Evolutionary conservation across 495 filamentous ascomycete species (phyloP).

Genomic region (Aspergillus sclerotiicarbonarius): DNA sequence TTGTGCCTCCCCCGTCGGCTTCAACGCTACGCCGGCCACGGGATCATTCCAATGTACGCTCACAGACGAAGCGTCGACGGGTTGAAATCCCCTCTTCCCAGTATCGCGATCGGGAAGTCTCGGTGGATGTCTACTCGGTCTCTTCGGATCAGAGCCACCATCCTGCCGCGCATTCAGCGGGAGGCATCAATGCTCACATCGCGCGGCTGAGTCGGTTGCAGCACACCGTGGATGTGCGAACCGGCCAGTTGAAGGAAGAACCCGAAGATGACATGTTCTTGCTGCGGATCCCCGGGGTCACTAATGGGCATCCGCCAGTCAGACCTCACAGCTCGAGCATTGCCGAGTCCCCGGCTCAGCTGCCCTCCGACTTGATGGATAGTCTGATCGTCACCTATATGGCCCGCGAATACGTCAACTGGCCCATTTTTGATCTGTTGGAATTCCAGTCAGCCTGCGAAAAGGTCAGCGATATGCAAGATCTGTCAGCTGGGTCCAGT

Average conservation of each 20-base stretch:
- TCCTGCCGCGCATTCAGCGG: neutral
- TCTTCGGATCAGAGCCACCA: conserved; percentile 11
- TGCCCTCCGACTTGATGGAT: conserved; percentile 13
- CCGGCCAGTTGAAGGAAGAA: conserved; percentile 12
- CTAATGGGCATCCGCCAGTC: neutral
- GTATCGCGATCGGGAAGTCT: neutral
- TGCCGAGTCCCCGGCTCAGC: neutral
- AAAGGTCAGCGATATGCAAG: neutral
- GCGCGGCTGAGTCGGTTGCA: conserved; percentile 10
- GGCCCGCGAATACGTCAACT: conserved; percentile 12
- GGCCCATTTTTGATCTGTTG: conserved; percentile 15
- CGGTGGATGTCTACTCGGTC: conserved; percentile 2
- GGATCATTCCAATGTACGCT: neutral
- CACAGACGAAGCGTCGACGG: neutral
- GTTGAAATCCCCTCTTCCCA: neutral
- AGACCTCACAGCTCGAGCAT: neutral
- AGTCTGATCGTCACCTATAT: conserved; percentile 12
- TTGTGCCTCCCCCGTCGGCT: neutral
- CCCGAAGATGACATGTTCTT: neutral
- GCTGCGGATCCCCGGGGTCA: neutral
- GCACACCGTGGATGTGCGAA: conserved; percentile 5
- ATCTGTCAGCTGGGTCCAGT: neutral
- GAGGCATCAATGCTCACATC: neutral
- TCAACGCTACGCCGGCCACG: neutral
- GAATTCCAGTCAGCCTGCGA: conserved; percentile 13